Evolutionary conservation across 805 yeast genomes (phyloP), one percentile per base, ranked within the genome.

Genomic region (Candida ascalaphidarum): DNA sequence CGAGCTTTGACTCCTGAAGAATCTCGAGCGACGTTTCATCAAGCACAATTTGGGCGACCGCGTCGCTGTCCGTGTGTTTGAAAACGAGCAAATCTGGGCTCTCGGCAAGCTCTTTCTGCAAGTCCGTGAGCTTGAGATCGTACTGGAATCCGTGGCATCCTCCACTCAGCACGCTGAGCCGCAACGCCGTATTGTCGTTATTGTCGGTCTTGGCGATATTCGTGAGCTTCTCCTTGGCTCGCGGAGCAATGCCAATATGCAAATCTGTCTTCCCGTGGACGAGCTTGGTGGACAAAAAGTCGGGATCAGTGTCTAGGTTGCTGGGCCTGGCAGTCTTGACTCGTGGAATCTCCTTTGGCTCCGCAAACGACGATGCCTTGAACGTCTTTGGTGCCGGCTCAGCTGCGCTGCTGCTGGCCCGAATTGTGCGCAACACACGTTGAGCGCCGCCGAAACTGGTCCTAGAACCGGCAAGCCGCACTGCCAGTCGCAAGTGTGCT

Each of bases 111-210:
- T 61, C 70, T 19, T 53, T 43, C 4, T 34, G 32, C 23, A 59
- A 39, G 33, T 69, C 67, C 4, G 76, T 66, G 25, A 92, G 63
- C 29, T 74, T 69, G 45, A 92, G 60, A 38, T 80, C 70, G 48
- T 92, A 92, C 54, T 92, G 97, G 55, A 84, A 92, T 12, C 98
- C 98, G 52, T 92, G 98, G 51, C 98, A 92, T 2, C 98, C 98
- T 7, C 98, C 98, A 46, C 94, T 81, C 43, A 86, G 96, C 7
- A 92, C 96, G 9, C 66, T 59, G 3, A 89, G 73, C 28, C 81
- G 62, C 12, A 89, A 58, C 0, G 85, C 84, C n/a, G 76, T 44
- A 19, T 74, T 58, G 1, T 74, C 72, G 29, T 77, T 69, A 7
- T 58, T 39, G 31, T 83, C 94, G 7, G 59, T 61, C 5, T 48